Evolutionary conservation across 164 flowering plant species (phyloP).

Genomic region (Stephania yunnanensis): DNA sequence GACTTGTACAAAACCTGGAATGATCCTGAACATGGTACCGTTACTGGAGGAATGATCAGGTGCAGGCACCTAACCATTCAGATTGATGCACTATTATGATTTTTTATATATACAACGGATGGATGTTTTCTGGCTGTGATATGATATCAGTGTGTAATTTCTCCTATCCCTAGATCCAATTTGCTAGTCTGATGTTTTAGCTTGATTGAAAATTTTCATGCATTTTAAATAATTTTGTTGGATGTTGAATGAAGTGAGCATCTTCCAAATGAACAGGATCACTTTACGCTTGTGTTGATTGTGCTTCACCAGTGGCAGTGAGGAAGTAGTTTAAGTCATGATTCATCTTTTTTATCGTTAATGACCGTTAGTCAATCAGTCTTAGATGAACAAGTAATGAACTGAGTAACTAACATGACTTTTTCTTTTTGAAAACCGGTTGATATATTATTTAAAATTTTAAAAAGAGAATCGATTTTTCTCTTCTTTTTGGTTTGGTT

Average conservation of each 20-base stretch:
- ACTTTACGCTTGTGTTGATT: neutral
- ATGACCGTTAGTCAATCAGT: too few species aligned
- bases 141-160: neutral
- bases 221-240: neutral
- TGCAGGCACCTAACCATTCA: neutral
- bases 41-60: conserved; percentile 22
- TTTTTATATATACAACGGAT: neutral
- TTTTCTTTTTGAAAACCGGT: neutral
- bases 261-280: too few species aligned
- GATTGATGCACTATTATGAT: neutral
- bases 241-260: neutral
- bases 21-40: conserved; percentile 16
- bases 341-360: too few species aligned
- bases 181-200: neutral
- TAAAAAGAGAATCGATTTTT: neutral
- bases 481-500: too few species aligned
- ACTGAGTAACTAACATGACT: too few species aligned
- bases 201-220: neutral
- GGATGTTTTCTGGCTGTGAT: neutral
- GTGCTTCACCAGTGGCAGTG: neutral
- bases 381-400: too few species aligned
- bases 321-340: neutral
- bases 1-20: conserved; percentile 19
- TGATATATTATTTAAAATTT: neutral
- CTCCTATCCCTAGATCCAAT: neutral